phyloP scores from a whole-genome alignment of 768 basidiomycete genomes.

The Lanmaoa rubissima region DNA sequence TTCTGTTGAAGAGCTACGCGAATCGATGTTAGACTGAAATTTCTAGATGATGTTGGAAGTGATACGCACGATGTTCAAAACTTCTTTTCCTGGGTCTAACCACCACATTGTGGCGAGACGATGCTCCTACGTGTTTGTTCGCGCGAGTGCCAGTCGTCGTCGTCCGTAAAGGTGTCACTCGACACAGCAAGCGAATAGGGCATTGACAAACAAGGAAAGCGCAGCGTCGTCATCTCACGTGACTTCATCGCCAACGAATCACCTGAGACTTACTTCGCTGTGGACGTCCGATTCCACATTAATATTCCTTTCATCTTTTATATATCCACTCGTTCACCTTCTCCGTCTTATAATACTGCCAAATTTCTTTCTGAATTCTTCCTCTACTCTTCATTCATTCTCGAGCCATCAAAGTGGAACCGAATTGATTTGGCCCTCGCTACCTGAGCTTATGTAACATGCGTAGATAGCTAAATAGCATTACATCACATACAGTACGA shows the following conservation, averaged over 20 bases:
- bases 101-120: constrained; percentile 65
- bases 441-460: no score
- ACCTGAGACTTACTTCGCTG: no score
- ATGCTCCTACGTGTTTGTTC: constrained; percentile 1
- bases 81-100: constrained; percentile 83
- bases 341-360: no score
- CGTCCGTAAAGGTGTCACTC: not conserved
- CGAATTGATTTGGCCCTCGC: no score
- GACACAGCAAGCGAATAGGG: constrained; percentile 25
- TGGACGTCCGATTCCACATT: no score
- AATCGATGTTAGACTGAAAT: not conserved
- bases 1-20: constrained; percentile 76
- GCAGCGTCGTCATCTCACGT: constrained; percentile 29
- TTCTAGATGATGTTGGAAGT: not conserved
- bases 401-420: no score
- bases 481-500: no score
- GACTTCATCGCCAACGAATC: not conserved
- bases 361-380: no score
- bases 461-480: no score
- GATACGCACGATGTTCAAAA: constrained; percentile 63
- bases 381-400: no score
- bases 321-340: no score
- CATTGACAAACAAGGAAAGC: constrained; percentile 28
- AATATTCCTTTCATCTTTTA: no score
- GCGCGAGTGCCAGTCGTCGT: not conserved